phyloP scores from a whole-genome alignment of 306 rosid species.

The Glycine latifolia region DNA sequence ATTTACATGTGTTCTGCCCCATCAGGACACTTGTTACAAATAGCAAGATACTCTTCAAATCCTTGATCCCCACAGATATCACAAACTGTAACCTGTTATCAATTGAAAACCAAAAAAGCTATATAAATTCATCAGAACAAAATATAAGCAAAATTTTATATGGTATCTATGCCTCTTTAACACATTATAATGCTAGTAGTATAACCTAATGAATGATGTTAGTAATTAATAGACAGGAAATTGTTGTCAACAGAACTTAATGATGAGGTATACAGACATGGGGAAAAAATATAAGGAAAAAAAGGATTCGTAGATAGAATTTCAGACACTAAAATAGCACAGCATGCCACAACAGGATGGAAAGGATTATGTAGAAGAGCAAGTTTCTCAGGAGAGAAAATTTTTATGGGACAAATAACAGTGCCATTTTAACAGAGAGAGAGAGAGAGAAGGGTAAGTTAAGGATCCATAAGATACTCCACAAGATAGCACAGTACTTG shows the following conservation, averaged over 20 bases:
- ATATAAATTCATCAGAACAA: constrained; percentile 20
- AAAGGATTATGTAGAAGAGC: neutral
- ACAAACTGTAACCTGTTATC: constrained; percentile 44
- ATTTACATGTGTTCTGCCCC: constrained; percentile 54
- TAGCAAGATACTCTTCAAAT: constrained; percentile 27
- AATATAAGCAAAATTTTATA: neutral
- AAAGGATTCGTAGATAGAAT: neutral
- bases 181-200: neutral
- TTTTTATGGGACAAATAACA: neutral
- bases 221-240: neutral
- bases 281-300: neutral
- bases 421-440: neutral
- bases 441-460: neutral
- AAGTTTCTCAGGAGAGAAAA: neutral
- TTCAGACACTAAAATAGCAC: neutral
- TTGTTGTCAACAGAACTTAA: neutral
- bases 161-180: neutral
- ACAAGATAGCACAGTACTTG: neutral
- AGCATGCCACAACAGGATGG: neutral
- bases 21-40: constrained; percentile 45
- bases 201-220: neutral
- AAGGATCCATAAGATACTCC: neutral
- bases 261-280: neutral
- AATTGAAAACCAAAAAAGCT: neutral
- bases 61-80: constrained; percentile 55